phyloP scores from a whole-genome alignment of 768 basidiomycete species.

The Kwoniella newhampshirensis region DNA sequence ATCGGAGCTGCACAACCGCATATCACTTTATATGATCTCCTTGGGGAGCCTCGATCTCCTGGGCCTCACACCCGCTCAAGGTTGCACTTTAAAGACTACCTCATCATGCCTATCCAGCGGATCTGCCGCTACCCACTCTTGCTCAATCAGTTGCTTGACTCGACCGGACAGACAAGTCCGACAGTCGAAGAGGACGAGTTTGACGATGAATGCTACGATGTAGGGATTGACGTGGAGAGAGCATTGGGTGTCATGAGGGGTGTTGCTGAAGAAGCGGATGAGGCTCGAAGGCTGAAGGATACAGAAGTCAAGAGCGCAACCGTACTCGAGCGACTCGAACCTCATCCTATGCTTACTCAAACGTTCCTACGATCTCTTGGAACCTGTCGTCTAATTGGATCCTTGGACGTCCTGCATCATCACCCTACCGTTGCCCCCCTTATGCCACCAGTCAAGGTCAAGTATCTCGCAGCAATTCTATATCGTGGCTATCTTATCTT shows the following conservation, averaged over 20 bases:
- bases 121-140: conserved; percentile 94
- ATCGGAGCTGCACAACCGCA: conserved; percentile 53
- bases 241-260: conserved; percentile 68
- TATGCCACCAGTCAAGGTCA: conserved; percentile 64
- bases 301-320: conserved; percentile 66
- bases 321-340: conserved; percentile 66
- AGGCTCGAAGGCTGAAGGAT: conserved; percentile 70
- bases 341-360: conserved; percentile 46
- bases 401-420: conserved; percentile 81
- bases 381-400: conserved; percentile 74
- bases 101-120: conserved; percentile 95
- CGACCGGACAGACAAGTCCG: conserved; percentile 23
- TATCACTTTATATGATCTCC: conserved; percentile 48
- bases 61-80: conserved; percentile 32
- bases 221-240: conserved; percentile 44
- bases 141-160: conserved; percentile 65
- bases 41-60: conserved; percentile 26
- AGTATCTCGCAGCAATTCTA: conserved; percentile 86
- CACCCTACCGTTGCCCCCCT: conserved; percentile 59
- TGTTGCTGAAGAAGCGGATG: conserved; percentile 75
- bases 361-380: conserved; percentile 65
- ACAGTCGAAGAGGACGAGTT: conserved; percentile 6
- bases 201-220: conserved; percentile 27
- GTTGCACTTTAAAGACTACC: conserved; percentile 67
- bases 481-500: conserved; percentile 86